Evolutionary conservation across 2,329 filamentous ascomycete genomes (phyloP).

Genomic region (Scytalidium lignicola): DNA sequence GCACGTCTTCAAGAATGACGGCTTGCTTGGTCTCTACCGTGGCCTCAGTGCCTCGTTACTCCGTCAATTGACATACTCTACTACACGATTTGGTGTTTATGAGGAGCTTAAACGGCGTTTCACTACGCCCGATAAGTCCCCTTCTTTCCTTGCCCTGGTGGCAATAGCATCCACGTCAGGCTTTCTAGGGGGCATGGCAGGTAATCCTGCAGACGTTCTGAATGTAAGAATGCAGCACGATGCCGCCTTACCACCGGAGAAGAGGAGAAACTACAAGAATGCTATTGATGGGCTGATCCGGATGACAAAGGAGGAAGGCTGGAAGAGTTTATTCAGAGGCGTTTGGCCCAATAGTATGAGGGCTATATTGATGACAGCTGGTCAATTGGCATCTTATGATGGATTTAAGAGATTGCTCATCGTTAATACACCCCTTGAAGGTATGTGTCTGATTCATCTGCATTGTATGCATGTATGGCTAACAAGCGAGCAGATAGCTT

Average conservation of each 20-base stretch:
- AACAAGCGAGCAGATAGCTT: conserved; percentile 48
- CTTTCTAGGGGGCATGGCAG: conserved; percentile 81
- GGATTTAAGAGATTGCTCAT: conserved; percentile 70
- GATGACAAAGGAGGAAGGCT: conserved; percentile 83
- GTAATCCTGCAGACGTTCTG: conserved; percentile 92
- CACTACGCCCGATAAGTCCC: conserved; percentile 45
- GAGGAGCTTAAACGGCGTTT: conserved; percentile 79
- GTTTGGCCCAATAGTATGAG: conserved; percentile 78
- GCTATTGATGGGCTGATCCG: conserved; percentile 80
- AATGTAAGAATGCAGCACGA: conserved; percentile 99
- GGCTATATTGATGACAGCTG: conserved; percentile 82
- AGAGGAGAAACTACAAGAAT: conserved; percentile 84
- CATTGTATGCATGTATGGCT: not conserved
- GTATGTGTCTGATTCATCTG: conserved; percentile 22
- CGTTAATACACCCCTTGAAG: conserved; percentile 53
- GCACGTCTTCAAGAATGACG: conserved; percentile 73
- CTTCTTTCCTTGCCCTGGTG: conserved; percentile 72
- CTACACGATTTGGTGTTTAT: conserved; percentile 93
- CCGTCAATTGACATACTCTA: conserved; percentile 93
- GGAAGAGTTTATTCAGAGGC: conserved; percentile 72
- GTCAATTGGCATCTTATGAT: conserved; percentile 81
- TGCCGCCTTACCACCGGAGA: conserved; percentile 64
- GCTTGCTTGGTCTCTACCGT: conserved; percentile 76
- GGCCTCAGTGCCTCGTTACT: conserved; percentile 90
- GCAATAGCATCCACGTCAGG: conserved; percentile 79